A percentile compares a stretch with the other conserved stretches of the same genome.
Conservation (phyloP, 1,284 basidiomycete species). For the Irpex sp. region DNA sequence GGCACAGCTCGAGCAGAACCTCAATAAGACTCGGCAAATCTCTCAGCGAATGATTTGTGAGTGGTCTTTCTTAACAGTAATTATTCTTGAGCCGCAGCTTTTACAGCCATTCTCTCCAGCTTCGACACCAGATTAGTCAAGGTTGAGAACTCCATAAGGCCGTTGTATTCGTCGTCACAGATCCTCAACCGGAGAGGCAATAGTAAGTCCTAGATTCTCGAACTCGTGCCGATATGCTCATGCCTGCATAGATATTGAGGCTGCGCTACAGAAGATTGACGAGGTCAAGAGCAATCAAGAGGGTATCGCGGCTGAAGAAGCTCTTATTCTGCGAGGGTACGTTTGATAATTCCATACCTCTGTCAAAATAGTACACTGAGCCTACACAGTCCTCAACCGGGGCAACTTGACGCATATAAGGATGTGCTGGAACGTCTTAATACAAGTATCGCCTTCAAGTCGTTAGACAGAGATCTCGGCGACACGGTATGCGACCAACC, state of each 20-base stretch:
- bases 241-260: conserved; percentile 62
- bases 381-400: conserved; percentile 57
- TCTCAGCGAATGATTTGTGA: conserved; percentile 79
- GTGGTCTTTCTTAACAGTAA: conserved; percentile 20
- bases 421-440: conserved; percentile 73
- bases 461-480: conserved; percentile 50
- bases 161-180: conserved; percentile 71
- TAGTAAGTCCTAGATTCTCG: conserved; percentile 41
- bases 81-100: conserved; percentile 5
- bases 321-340: conserved; percentile 71
- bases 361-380: background rate
- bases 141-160: conserved; percentile 77
- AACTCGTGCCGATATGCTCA: background rate
- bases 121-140: conserved; percentile 75
- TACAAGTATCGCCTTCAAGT: conserved; percentile 74
- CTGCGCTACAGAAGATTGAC: conserved; percentile 71
- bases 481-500: conserved; percentile 48
- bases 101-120: conserved; percentile 67
- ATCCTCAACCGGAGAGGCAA: conserved; percentile 64
- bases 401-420: conserved; percentile 59
- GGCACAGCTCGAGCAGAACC: conserved; percentile 75
- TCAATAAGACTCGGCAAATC: conserved; percentile 78
- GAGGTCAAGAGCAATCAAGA: conserved; percentile 73
- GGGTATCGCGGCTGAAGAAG: conserved; percentile 74
- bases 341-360: conserved; percentile 23